Evolutionary conservation across 192 early-diverging fungal genomes (phyloP), one percentile per base, ranked within the genome.

Genomic region (Coemansia nantahalensis): DNA sequence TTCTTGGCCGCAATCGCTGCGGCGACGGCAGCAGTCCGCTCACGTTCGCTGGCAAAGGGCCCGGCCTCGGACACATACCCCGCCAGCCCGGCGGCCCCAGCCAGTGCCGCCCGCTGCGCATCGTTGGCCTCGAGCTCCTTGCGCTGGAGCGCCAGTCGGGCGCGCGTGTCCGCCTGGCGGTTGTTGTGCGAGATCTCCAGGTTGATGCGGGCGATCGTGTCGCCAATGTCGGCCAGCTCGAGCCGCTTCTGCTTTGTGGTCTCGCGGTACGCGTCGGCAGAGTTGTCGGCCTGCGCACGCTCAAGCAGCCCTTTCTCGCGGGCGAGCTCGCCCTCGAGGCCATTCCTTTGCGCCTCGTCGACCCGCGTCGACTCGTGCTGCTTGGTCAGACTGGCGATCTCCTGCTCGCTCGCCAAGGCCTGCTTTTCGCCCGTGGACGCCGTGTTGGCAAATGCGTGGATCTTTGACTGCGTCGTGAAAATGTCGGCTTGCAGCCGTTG

Each of bases 151-250:
- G 70, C 59, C 36, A 93, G 58, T 38, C 76, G 71, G 8, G 88
- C 87, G 0, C 84, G 73, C 0, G 77, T 80, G 30, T 88, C 85
- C 0, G 74, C 77, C 45, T 85, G 82, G 57, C 59, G 55, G 59
- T 77, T 89, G 45, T 86, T 73, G 42, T 59, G 18, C 48, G 68
- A 34, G 6, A 88, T 83, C 68, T 90, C 86, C 0, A 81, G 48
- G 37, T 69, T 74, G 4, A 84, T 47, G 14, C 43, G 40, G 12
- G 40, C 54, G 14, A 80, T 48, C 21, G 66, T 45, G 1, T 64
- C 63, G n/a, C 84, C 85, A n/a, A 65, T 32, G 10, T 58, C 56
- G 14, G 52, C 51, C 8, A 85, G 41, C 54, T 83, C 59, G 17
- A 56, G 17, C 5, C 67, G 61, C 53, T 60, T 65, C 42, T 65